Evolutionary conservation across 1,284 basidiomycete species (phyloP), one percentile per base, ranked within the genome.

Genomic region (Ustilago crameri): DNA sequence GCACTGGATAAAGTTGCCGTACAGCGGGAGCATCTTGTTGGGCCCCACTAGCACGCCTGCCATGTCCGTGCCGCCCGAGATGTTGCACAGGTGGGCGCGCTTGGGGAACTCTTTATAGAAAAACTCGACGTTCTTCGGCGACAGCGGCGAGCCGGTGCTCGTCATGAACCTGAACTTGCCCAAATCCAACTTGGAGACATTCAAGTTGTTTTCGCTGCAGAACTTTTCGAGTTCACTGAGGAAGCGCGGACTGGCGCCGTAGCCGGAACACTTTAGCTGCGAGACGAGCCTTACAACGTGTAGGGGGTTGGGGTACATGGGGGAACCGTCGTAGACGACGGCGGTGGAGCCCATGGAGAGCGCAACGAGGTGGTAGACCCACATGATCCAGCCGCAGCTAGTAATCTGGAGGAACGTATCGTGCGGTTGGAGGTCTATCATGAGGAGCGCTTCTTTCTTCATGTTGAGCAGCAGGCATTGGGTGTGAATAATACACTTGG

Each of bases 401-500:
- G 82, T 76, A 42, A 83, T 72, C 57, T 83, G 82, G 2, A 82
- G 54, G 26, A 77, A 78, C 14, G 46, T n/a, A 57, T 82, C 81
- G 17, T 62, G 46, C 20, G 78, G 73, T 53, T 74, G 65, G 15
- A 76, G 43, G 32, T 74, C 64, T n/a, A 61, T 27, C 50, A 74
- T 65, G 9, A 79, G 55, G 35, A 75, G 23, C 12, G 58, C 56
- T 44, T 75, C 73, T 37, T 72, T 72, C 40, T 69, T 75, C 51
- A 66, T 53, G 52, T 63, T 66, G 35, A 68, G 46, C 44, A 81
- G 51, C 55, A 81, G 63, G 30, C 76, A 76, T 12, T 77, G 75
- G 4, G 61, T 65, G 48, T 82, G 79, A 9, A 79, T 71, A 60
- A 84, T 84, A 18, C 75, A 74, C 68, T 84, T 84, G 18, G 84